Evolutionary conservation across 805 yeast genomes (phyloP).

Genomic region (Cyberlindnera americana): DNA sequence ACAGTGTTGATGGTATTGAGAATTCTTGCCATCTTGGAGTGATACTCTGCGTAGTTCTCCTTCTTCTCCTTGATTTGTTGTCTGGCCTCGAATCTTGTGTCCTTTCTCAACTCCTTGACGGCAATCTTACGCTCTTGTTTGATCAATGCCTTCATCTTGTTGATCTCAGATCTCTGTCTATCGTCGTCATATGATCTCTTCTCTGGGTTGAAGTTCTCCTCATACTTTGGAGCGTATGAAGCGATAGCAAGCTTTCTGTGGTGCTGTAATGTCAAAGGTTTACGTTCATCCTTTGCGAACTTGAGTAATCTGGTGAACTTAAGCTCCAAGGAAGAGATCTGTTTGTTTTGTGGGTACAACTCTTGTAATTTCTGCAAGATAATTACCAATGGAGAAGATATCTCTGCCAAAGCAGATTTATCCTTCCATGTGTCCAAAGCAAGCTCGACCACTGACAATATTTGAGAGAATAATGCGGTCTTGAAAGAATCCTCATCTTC

Average conservation of each 20-base stretch:
- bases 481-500: slow-evolving; percentile 30
- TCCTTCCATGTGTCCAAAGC: slow-evolving; percentile 55
- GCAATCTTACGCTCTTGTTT: slow-evolving; percentile 91
- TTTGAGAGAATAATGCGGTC: slow-evolving; percentile 26
- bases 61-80: slow-evolving; percentile 80
- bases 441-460: slow-evolving; percentile 30
- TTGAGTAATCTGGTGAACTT: slow-evolving; percentile 48
- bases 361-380: slow-evolving; percentile 40
- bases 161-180: slow-evolving; percentile 73
- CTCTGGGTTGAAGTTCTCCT: slow-evolving; percentile 94
- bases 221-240: slow-evolving; percentile 84
- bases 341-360: slow-evolving; percentile 33
- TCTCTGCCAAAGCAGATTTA: slow-evolving; percentile 56
- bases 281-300: slow-evolving; percentile 47
- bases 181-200: slow-evolving; percentile 88
- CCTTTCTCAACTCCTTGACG: slow-evolving; percentile 86
- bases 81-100: slow-evolving; percentile 80
- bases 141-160: slow-evolving; percentile 76
- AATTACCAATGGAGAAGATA: slow-evolving; percentile 43
- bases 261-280: slow-evolving; percentile 74
- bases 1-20: slow-evolving; percentile 85
- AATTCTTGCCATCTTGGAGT: slow-evolving; percentile 83
- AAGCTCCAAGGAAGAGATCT: slow-evolving; percentile 34
- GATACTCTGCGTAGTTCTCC: slow-evolving; percentile 71
- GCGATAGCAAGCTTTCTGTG: slow-evolving; percentile 85